Base-by-base conservation (phyloP, 2,329 filamentous ascomycete species). In the Penicillium brevicompactum region DNA sequence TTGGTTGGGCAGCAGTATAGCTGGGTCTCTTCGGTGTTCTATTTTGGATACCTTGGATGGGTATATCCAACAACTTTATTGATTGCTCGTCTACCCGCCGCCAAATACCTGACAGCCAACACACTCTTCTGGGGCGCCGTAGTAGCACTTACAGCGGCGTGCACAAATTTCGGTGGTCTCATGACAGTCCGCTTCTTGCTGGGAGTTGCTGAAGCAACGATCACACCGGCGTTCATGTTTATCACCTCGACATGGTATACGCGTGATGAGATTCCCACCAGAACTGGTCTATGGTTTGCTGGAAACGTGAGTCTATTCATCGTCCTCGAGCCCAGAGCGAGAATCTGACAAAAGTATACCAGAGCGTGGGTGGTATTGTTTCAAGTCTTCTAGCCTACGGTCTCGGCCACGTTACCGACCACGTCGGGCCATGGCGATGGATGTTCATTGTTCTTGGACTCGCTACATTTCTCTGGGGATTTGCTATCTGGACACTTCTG, bases 371-470 rank as follows among this genome's bases (percentile, higher is more conserved):
- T 3, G 60, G 62, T 0, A 61, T 64, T 11, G 49, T 58, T 11
- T 57, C 60, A 1, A 71, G 71, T 21, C 59, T 75, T 5, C 58
- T 74, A 1, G 70, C 82, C 2, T 87, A 82, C 55, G 83, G 78
- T 2, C 71, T 85, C 7, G 84, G 84, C 0, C 83, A 86, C 57
- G 75, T 85, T 41, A 61, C 76, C 14, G 57, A 57, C 5, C 16
- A 55, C 11, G 53, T 66, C 6, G 53, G 56, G 1, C 42, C 62
- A 5, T 67, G 64, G 64, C 53, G 78, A 48, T 84, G 80, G 79
- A 82, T 86, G 78, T 86, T 83, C 64, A 81, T 83, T 56, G 73
- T 84, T 47, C 74, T 85, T 1, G 83, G 84, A 1, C 54, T 75
- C 0, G 64, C 70, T 0, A 86, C 83, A 0, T 80, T 82, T 49